These are phyloP conservation scores for Solanum lycopersicoides DNA, from an alignment of 257 asterid genomes.

Conservation along the genomic window DNA sequence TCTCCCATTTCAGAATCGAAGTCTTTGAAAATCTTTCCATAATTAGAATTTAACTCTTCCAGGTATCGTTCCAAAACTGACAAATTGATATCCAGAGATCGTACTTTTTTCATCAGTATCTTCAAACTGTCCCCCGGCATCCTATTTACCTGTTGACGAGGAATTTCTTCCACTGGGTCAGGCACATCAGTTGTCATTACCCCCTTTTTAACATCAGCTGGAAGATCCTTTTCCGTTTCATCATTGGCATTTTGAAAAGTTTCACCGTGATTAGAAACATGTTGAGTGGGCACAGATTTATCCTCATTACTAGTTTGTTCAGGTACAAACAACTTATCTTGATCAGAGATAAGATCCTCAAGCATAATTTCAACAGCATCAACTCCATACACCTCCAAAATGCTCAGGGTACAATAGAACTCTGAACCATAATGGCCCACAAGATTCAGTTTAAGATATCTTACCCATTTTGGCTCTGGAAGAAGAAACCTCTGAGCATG, in stretches of 20 bases:
- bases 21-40: conserved; percentile 56
- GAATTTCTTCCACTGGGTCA: conserved; percentile 74
- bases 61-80: conserved; percentile 72
- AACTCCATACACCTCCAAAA: conserved; percentile 81
- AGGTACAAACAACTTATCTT: conserved; percentile 39
- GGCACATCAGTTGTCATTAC: conserved; percentile 29
- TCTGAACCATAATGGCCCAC: conserved; percentile 80
- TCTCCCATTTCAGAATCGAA: conserved; percentile 57
- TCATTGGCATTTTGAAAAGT: conserved; percentile 26
- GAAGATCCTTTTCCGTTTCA: conserved; percentile 28
- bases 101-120: conserved; percentile 78
- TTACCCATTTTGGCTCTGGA: conserved; percentile 86
- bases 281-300: conserved; percentile 28
- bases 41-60: conserved; percentile 69
- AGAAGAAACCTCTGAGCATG: conserved; percentile 67
- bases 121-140: conserved; percentile 97
- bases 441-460: conserved; percentile 66
- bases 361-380: conserved; percentile 99
- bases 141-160: conserved; percentile 65
- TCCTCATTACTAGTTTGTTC: conserved; percentile 27
- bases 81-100: conserved; percentile 75
- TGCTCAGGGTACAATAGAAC: conserved; percentile 85
- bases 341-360: conserved; percentile 66
- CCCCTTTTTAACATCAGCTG: conserved; percentile 31
- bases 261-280: conserved; percentile 19